Evolutionary conservation across 31 red algal genomes (phyloP).

Genomic region (Pterothamnion heteromorphum): DNA sequence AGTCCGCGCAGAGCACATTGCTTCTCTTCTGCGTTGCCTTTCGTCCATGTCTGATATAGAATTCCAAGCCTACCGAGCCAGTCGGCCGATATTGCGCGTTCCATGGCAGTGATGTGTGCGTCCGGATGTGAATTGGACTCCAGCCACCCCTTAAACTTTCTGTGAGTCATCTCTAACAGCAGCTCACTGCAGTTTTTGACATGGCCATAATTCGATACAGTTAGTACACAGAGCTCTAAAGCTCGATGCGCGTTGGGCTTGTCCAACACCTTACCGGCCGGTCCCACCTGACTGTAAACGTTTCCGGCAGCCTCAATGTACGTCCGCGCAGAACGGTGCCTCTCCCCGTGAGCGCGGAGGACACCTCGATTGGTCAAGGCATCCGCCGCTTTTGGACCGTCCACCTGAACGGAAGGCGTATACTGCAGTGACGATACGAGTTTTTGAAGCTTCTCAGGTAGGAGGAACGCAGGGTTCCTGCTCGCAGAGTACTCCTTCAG

Average conservation of each 20-base stretch:
- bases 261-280: neutral
- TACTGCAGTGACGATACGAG: neutral
- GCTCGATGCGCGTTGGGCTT: neutral
- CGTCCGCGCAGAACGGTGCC: neutral
- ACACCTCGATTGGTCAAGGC: neutral
- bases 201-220: neutral
- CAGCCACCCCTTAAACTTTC: no score
- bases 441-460: neutral
- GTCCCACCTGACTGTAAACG: neutral
- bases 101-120: neutral
- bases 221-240: neutral
- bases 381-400: neutral
- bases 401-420: neutral
- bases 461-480: neutral
- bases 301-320: neutral
- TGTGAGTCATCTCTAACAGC: no score
- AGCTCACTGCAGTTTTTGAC: neutral
- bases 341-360: neutral
- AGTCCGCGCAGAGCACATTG: neutral
- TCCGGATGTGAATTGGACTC: neutral
- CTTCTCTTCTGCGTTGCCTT: neutral
- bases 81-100: neutral
- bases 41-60: neutral
- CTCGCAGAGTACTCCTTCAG: neutral
- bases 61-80: neutral